Evolutionary conservation across 2,329 filamentous ascomycete genomes (phyloP), one percentile per base, ranked within the genome.

Genomic region (Sarocladiaceae sp.): DNA sequence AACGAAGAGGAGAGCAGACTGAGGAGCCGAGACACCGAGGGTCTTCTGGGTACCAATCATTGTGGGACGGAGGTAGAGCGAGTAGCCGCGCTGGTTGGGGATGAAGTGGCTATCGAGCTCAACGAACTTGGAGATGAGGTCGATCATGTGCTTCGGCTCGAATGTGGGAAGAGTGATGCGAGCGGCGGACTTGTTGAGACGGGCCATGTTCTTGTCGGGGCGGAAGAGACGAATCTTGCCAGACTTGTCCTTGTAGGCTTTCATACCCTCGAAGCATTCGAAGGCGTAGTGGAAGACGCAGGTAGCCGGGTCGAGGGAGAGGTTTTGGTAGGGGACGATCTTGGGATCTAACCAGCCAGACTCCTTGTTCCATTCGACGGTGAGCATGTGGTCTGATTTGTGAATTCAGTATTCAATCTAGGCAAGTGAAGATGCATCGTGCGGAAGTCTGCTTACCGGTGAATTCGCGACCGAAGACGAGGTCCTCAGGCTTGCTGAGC

Each of bases 201-300:
- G 87, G 58, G 79, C 85, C 93, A 97, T 97, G 78, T 99, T 99
- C 80, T 84, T 94, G 69, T 96, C 87, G 2, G 94, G 94, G 29
- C 94, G 84, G 80, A 99, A 99, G 52, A 99, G 78, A 52, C 93
- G 86, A 60, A 96, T 82, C 54, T 84, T 75, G 61, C 90, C 90
- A 39, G 82, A 67, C 63, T 80, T 83, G 74, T 96, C 90, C 72
- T 93, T 95, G 80, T 99, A 99, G 55, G 94, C 94, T 78, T 99
- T 99, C 91, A 97, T 96, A 61, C 94, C 87, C 68, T 90, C 87
- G 67, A 90, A 90, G 62, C 86, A 90, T 62, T 88, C 83, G 22
- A 86, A 90, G 13, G 87, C 87, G 72, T 99, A 99, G 80, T 99
- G 94, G 74, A 99, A 93, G 57, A 97, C 94, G 74, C 92, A 97